These are phyloP conservation scores for Lyophyllum semitale DNA, from an alignment of 768 basidiomycete genomes.

Conservation along the genomic window DNA sequence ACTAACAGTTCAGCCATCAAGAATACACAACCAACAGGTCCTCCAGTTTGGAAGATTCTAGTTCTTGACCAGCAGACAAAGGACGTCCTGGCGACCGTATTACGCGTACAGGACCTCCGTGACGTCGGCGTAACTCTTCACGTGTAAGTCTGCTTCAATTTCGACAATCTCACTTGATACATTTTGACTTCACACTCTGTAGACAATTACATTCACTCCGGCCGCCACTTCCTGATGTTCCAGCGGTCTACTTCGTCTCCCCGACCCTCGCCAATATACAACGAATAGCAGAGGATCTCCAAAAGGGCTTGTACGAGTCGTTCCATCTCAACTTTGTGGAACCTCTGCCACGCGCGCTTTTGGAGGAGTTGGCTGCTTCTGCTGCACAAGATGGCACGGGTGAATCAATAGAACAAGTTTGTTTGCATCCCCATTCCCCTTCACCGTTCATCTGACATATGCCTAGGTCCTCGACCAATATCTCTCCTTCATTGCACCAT, in stretches of 20 bases:
- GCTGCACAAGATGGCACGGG: constrained; percentile 84
- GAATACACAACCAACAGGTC: constrained; percentile 53
- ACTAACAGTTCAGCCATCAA: constrained; percentile 45
- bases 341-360: constrained; percentile 80
- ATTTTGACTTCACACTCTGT: constrained; percentile 5
- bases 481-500: constrained; percentile 93
- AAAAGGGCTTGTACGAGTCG: constrained; percentile 86
- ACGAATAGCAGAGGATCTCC: constrained; percentile 92
- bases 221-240: constrained; percentile 91
- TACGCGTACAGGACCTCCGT: constrained; percentile 94
- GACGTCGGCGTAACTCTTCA: constrained; percentile 97
- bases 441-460: constrained; percentile 5
- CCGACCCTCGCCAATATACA: constrained; percentile 85
- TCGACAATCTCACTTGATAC: constrained; percentile 1
- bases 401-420: constrained; percentile 78
- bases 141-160: constrained; percentile 64
- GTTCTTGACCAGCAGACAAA: constrained; percentile 95
- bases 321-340: constrained; percentile 96
- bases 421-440: constrained; percentile 14
- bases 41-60: constrained; percentile 95
- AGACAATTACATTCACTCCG: constrained; percentile 91
- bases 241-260: constrained; percentile 94
- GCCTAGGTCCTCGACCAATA: constrained; percentile 91
- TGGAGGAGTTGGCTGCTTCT: constrained; percentile 91
- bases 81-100: constrained; percentile 91